A percentile compares a stretch with the other conserved stretches of the same genome.
phyloP scores from a whole-genome alignment of 1,284 basidiomycete genomes.

The Mrakiaceae sp. region DNA sequence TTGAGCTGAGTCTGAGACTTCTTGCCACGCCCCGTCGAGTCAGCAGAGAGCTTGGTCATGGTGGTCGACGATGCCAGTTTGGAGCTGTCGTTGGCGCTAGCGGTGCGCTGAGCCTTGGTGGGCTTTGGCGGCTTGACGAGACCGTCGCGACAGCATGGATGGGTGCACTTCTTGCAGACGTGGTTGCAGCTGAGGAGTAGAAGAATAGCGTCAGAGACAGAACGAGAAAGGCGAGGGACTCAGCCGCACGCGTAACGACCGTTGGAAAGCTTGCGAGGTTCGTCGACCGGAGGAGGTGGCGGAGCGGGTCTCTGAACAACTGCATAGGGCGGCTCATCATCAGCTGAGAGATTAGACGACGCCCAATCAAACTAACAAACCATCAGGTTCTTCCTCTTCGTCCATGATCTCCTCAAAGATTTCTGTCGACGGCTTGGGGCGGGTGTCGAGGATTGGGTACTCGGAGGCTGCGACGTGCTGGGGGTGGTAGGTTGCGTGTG shows the following conservation, averaged over 20 bases:
- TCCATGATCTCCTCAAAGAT: neutral
- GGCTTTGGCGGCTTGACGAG: neutral
- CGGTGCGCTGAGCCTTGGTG: neutral
- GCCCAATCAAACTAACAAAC: neutral
- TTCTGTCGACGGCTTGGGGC: neutral
- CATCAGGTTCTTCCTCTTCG: neutral
- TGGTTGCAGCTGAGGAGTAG: slow-evolving; percentile 4
- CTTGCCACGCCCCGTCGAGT: neutral
- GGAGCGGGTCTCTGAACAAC: neutral
- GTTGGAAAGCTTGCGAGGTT: neutral
- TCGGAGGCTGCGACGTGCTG: neutral
- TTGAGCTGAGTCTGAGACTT: neutral
- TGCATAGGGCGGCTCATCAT: neutral
- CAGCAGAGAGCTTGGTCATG: neutral
- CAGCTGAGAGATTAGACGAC: neutral
- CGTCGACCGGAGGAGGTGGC: neutral
- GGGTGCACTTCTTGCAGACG: slow-evolving; percentile 4
- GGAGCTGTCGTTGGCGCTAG: neutral
- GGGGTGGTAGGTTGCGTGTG: slow-evolving; percentile 5
- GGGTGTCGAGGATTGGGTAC: slow-evolving; percentile 13
- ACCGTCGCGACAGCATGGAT: slow-evolving; percentile 6
- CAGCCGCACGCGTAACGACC: slow-evolving; percentile 5
- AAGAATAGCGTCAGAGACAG: neutral
- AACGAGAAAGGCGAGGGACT: no score
- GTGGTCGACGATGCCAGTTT: neutral